Base-by-base conservation (phyloP, 2,329 filamentous ascomycete species). In the Colletotrichum navitas region DNA sequence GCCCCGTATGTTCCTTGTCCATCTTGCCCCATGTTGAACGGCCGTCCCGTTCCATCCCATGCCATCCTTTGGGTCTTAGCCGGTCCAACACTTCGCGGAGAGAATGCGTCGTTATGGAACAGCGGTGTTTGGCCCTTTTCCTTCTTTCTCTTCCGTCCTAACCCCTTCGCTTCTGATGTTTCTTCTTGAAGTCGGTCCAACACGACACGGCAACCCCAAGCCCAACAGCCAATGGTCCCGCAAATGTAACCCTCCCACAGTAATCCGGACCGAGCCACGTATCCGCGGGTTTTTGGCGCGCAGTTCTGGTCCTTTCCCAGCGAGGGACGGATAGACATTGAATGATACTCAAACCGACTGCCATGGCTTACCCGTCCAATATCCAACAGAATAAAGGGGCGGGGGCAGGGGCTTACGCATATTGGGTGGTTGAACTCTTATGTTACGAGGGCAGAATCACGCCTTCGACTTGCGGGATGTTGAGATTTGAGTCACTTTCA, bases 391-490 rank as follows among this genome's bases (percentile, higher is more conserved):
- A 29, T 12, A 64, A 24, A 10, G 45, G 34, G 41, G 26, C 52
- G n/a, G 21, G 45, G n/a, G 49, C 43, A 24, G 47, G 39, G 34
- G 43, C 54, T 65, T 65, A 45, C 18, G n/a, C 5, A 24, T 11
- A n/a, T 26, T 59, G 34, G 29, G 29, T 34, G 29, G 24, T 45
- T 36, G 34, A 62, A 39, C 45, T 58, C 52, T 65, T 65, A 65
- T 41, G 14, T 55, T 32, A 36, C 26, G 61, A 49, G 51, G 49
- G 45, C 36, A 26, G 26, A 41, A 63, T n/a, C 49, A 55, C 36
- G 61, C 61, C 61, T 63, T 63, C 49, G 26, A 43, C 47, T 54
- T 54, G 49, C 36, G 39, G 49, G 49, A 55, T 63, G 61, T 55
- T 55, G 49, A 45, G 61, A 63, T 36, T 18, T 45, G 29, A 32